Conservation (phyloP, 805 yeast genomes). For the Maudiozyma saulgeensis region DNA sequence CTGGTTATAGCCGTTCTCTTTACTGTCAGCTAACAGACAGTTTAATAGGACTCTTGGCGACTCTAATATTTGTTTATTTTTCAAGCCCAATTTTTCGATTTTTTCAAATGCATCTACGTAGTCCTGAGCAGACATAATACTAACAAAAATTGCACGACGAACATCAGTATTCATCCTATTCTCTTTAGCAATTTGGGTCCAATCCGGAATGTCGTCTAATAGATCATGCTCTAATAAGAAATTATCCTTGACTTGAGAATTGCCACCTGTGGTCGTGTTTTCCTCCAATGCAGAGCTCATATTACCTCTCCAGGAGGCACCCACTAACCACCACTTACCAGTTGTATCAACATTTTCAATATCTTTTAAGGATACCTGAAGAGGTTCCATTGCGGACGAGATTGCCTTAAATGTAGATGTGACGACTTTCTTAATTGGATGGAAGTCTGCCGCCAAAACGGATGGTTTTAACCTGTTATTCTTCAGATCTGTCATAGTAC, state of each 20-base stretch:
- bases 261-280: slow-evolving; percentile 9
- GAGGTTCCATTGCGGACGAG: slow-evolving; percentile 44
- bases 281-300: slow-evolving; percentile 26
- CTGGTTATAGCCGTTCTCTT: slow-evolving; percentile 63
- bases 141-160: slow-evolving; percentile 85
- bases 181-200: slow-evolving; percentile 75
- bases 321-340: slow-evolving; percentile 99
- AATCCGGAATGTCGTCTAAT: slow-evolving; percentile 66
- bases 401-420: slow-evolving; percentile 38
- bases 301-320: slow-evolving; percentile 91
- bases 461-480: slow-evolving; percentile 63
- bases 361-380: slow-evolving; percentile 71
- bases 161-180: slow-evolving; percentile 95
- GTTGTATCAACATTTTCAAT: slow-evolving; percentile 63
- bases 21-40: slow-evolving; percentile 67
- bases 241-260: slow-evolving; percentile 20
- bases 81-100: slow-evolving; percentile 68
- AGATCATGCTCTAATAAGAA: slow-evolving; percentile 45
- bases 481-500: slow-evolving; percentile 74
- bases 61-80: slow-evolving; percentile 73
- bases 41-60: slow-evolving; percentile 79
- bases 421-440: slow-evolving; percentile 38
- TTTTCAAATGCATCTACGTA: slow-evolving; percentile 79
- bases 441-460: slow-evolving; percentile 23
- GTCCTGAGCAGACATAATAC: slow-evolving; percentile 92